Base-by-base conservation (phyloP, 352 stramenopile genomes). In the Phytopythium vexans region DNA sequence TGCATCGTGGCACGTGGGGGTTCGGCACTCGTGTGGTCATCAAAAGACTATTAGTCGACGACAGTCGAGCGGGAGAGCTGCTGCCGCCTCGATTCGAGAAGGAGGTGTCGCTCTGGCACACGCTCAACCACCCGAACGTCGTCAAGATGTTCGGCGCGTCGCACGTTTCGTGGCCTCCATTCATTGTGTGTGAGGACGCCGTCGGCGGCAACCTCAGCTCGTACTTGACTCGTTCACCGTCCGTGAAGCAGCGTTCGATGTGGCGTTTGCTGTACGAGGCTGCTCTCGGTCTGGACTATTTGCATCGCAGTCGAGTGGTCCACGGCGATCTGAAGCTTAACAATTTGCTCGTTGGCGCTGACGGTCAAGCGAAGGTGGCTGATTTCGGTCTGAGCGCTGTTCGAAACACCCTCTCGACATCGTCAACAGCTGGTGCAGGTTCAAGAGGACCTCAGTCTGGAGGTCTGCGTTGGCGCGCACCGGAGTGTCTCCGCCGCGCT, bases 71-170 rank as follows among this genome's bases (percentile, higher is more conserved):
- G 8, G 21, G 38, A 14, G 58, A 34, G 38, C 45, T 12, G 12
- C 52, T 41, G 15, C 12, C 32, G 14, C 35, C 10, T 27, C 35
- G 39, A 6, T 52, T 69, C 15, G 42, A 62, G 35, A 27, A 49
- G 2, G 61, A 70, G 37, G 34, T 67, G 38, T 32, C 52, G 1
- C 21, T 54, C 12, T 68, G 49, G 56, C 35, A 56, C 15, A 49
- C 38, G 14, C 27, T 70, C 6, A 56, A 65, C 8, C 54, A 74
- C n/a, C n/a, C n/a, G n/a, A n/a, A n/a, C n/a, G n/a, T n/a, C n/a
- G n/a, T n/a, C n/a, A n/a, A n/a, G n/a, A 62, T 72, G 16, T 49
- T 60, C 14, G 64, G 56, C 2, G 64, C 56, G 3, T 72, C 56
- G 0, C 64, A 73, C 46, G 57, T 73, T 0, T n/a, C 35, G 8